Evolutionary conservation across 768 basidiomycete species (phyloP).

Genomic region (Rhodocollybia butyracea): DNA sequence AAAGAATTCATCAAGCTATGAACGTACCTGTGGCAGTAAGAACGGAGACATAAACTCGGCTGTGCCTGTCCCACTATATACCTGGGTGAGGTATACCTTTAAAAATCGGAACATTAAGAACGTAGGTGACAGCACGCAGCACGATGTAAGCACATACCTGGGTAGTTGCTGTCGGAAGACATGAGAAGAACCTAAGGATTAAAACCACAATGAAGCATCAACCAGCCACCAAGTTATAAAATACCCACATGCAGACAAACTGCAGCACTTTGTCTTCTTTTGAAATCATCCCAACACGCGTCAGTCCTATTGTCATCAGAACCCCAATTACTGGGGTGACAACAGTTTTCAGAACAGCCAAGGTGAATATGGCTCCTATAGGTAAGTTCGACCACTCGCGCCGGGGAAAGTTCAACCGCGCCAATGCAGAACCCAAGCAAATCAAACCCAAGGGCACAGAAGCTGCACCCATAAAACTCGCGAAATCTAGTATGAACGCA

Average conservation of each 20-base stretch:
- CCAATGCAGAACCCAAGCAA: constrained; percentile 60
- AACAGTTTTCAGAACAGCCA: constrained; percentile 55
- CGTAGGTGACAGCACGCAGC: background rate
- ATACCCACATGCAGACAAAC: constrained; percentile 66
- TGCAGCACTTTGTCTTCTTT: constrained; percentile 54
- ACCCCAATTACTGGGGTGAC: constrained; percentile 62
- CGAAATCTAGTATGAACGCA: constrained; percentile 53
- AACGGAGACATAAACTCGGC: constrained; percentile 62
- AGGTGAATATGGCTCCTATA: constrained; percentile 46
- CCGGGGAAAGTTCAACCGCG: constrained; percentile 50
- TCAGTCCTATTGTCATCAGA: constrained; percentile 50
- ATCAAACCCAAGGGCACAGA: constrained; percentile 63
- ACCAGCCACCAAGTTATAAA: background rate
- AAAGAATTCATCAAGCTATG: constrained; percentile 16
- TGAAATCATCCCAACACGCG: constrained; percentile 41
- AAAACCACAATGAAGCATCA: background rate
- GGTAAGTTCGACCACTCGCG: constrained; percentile 43
- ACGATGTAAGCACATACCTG: constrained; percentile 35
- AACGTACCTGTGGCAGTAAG: constrained; percentile 46
- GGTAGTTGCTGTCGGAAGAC: constrained; percentile 57
- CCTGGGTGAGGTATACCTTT: constrained; percentile 62
- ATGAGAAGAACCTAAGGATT: constrained; percentile 51
- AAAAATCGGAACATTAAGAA: background rate
- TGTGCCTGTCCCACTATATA: constrained; percentile 62
- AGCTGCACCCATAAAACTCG: constrained; percentile 58